Percentiles rank a stretch among this genome's conserved stretches.
phyloP scores from a whole-genome alignment of 2,329 filamentous ascomycete species.

The Malbranchea zuffiana region DNA sequence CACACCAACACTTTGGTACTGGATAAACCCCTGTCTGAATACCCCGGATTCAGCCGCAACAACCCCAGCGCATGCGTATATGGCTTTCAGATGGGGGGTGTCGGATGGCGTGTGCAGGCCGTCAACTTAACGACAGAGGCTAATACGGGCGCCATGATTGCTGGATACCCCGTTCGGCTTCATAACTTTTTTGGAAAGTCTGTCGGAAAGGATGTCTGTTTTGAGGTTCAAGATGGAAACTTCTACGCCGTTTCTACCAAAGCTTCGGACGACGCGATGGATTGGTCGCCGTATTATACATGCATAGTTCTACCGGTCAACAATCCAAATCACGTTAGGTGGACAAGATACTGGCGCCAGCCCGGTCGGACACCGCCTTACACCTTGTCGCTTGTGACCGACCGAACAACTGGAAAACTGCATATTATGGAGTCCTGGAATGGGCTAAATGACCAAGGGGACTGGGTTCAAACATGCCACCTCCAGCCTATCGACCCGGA shows the following conservation, averaged over 20 bases:
- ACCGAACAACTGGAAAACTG: background rate
- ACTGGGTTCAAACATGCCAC: background rate
- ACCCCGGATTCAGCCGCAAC: background rate
- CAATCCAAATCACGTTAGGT: background rate
- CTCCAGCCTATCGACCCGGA: background rate
- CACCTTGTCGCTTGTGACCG: background rate
- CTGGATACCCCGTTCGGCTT: too few relatives aligned
- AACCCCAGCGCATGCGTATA: background rate
- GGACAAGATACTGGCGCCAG: background rate
- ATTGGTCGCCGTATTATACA: background rate
- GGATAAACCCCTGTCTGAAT: background rate
- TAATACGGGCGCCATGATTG: background rate
- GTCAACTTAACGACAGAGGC: background rate
- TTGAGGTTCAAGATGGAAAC: constrained; percentile 2
- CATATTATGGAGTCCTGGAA: background rate
- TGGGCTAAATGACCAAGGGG: background rate
- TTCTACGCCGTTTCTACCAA: background rate
- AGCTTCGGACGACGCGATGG: too few relatives aligned
- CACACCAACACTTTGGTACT: background rate
- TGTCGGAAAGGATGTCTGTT: background rate
- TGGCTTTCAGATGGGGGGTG: background rate
- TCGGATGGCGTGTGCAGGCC: background rate
- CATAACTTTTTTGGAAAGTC: background rate
- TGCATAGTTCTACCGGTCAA: background rate
- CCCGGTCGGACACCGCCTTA: background rate